Evolutionary conservation across 768 basidiomycete species (phyloP), one percentile per base, ranked within the genome.

Genomic region (Pisolithus orientalis): DNA sequence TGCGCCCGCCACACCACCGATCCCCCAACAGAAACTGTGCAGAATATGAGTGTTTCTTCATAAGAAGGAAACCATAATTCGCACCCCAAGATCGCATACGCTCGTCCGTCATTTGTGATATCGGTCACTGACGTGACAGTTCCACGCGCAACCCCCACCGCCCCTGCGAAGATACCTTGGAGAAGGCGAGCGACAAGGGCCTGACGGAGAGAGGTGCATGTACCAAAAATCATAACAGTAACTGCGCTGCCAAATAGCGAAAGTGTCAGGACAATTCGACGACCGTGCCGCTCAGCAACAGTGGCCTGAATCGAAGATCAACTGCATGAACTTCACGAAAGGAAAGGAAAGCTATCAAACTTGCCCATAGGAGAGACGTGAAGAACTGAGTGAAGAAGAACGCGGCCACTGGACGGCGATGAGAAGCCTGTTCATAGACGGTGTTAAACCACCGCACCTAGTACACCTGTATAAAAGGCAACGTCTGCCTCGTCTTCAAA

Each of bases 381-480:
- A 95, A 71, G 70, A 98, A 98, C 63, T 99, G 96, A 2, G 94
- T 93, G 60, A 96, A 73, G 74, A 97, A 98, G 71, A 94, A 93
- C 3, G 81, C 82, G 37, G 90, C 79, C 27, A 90, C 89, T 88
- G 54, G 29, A 17, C 40, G 32, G 42, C 29, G 47, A 47, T 62
- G 53, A 62, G 59, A 25, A 42, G 24, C 27, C 43, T 34, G n/a
- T 40, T 44, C 14, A 29, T 31, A 43, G 49, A 53, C 57, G 56
- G 52, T 51, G 48, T 34, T 51, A 39, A 43, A 27, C n/a, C 6
- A 13, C 62, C 75, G 49, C 57, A 89, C 86, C 88, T 34, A 94
- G 76, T 53, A 93, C 76, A 39, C 93, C 93, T 0, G 90, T 90
- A 84, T 86, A 91, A 57, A 88, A 89, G 25, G 93, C 94, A 28